Conservation (phyloP, 2,329 filamentous ascomycete genomes). For the Arthrobotrys pseudoclavata region DNA sequence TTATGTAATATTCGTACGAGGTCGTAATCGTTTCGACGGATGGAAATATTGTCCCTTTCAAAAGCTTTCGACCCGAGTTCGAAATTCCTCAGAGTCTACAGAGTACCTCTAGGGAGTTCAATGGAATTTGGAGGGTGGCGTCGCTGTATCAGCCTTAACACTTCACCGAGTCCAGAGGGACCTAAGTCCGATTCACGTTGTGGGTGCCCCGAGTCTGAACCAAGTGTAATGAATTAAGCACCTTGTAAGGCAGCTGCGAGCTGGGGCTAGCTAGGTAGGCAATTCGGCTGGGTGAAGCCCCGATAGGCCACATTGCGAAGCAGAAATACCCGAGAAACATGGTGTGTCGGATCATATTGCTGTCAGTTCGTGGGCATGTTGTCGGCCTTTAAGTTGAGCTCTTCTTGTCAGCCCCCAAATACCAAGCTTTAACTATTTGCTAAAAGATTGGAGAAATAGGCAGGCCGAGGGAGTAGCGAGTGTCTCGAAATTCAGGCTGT, state of each 20-base stretch:
- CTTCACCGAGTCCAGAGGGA: not conserved
- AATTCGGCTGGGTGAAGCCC: not conserved
- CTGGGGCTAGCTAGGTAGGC: not conserved
- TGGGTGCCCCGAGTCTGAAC: not conserved
- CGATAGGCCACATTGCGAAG: constrained; percentile 2
- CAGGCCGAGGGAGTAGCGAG: not conserved
- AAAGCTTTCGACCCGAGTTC: not conserved
- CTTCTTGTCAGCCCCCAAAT: not conserved
- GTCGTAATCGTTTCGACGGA: too few species aligned
- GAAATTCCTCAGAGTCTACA: too few species aligned
- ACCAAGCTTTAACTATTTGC: constrained; percentile 2
- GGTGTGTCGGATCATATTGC: not conserved
- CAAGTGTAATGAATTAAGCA: not conserved
- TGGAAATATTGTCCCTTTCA: not conserved
- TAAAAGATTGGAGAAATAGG: constrained; percentile 4
- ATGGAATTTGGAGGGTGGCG: too few species aligned
- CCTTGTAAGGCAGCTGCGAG: constrained; percentile 3
- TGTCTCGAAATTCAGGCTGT: constrained; percentile 1
- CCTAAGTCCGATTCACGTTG: not conserved
- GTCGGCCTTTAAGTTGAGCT: not conserved
- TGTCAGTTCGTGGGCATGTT: not conserved
- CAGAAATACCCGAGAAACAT: constrained; percentile 13
- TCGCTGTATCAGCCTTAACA: not conserved
- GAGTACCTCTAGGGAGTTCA: too few species aligned
- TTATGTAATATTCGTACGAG: too few species aligned